Evolutionary conservation across 75 land plant species (phyloP).

Genomic region (Larix kaempferi): DNA sequence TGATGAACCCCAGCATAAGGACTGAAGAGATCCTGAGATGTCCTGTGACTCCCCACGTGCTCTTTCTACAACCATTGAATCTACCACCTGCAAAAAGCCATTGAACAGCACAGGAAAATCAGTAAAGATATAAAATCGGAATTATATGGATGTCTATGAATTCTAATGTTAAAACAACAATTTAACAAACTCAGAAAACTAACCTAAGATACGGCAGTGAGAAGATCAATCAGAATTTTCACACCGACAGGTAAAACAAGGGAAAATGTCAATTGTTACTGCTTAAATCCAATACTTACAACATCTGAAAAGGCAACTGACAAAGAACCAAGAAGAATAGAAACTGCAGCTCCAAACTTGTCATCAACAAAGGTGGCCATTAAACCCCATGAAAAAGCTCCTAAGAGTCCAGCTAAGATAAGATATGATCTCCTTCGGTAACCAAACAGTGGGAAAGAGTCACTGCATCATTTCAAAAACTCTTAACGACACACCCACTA

Average conservation of each 20-base stretch:
- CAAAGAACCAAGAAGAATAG: conserved; percentile 94
- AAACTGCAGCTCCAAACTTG: conserved; percentile 82
- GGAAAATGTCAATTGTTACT: not conserved
- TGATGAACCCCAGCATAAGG: conserved; percentile 98
- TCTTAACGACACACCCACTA: not conserved
- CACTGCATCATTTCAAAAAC: conserved; percentile 51
- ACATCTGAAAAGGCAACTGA: conserved; percentile 99
- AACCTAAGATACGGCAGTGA: not conserved
- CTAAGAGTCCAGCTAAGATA: conserved; percentile 85
- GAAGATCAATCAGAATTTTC: not conserved
- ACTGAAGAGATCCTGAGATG: conserved; percentile 94
- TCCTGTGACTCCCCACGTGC: conserved; percentile 96
- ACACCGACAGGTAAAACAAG: not conserved
- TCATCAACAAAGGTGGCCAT: conserved; percentile 86
- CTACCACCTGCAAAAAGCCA: conserved; percentile 76
- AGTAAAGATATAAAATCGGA: not conserved
- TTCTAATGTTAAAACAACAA: conserved; percentile 4
- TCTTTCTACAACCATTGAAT: conserved; percentile 99
- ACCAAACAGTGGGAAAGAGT: conserved; percentile 95
- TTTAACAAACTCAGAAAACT: not conserved
- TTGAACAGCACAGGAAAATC: not conserved
- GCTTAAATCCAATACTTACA: conserved; percentile 50
- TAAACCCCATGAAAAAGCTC: conserved; percentile 87
- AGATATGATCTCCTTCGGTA: conserved; percentile 98
- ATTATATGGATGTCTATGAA: not conserved